Evolutionary conservation across 169 alveolate species (phyloP).

Genomic region (Plasmodium ovale): DNA sequence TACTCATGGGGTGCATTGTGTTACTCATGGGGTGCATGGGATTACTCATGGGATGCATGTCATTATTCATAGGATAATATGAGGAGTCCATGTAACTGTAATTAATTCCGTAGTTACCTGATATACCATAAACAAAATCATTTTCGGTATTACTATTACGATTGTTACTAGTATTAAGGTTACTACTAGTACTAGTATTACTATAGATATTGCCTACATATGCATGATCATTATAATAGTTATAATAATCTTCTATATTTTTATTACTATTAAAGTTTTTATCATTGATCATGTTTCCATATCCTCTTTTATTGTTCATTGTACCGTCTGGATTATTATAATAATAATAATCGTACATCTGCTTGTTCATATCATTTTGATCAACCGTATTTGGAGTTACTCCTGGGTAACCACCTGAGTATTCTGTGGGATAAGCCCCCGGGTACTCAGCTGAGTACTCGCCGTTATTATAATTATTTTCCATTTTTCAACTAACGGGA

Average conservation of each 20-base stretch:
- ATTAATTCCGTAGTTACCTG: slow-evolving; percentile 35
- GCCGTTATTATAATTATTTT: slow-evolving; percentile 17
- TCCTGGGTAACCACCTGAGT: slow-evolving; percentile 12
- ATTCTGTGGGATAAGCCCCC: too few species aligned
- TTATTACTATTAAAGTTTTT: slow-evolving; percentile 20
- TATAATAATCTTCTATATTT: slow-evolving; percentile 12
- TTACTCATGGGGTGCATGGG: slow-evolving; percentile 19
- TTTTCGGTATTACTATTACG: neutral
- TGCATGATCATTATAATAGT: neutral
- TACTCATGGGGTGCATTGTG: slow-evolving; percentile 5
- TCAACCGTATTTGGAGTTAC: neutral
- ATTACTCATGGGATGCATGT: neutral
- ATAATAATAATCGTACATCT: slow-evolving; percentile 49
- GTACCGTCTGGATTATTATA: slow-evolving; percentile 19
- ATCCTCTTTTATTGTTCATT: slow-evolving; percentile 10
- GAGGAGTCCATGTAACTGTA: slow-evolving; percentile 18
- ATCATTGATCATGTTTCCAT: slow-evolving; percentile 14
- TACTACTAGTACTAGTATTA: neutral
- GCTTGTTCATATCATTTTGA: slow-evolving; percentile 46
- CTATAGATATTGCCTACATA: neutral
- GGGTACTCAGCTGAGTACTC: too few species aligned
- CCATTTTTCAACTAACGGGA: slow-evolving; percentile 26
- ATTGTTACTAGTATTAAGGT: neutral
- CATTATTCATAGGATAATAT: slow-evolving; percentile 15
- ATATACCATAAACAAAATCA: neutral